Evolutionary conservation across 2,329 filamentous ascomycete species (phyloP).

Genomic region (Pseudovirgaria hyperparasitica): DNA sequence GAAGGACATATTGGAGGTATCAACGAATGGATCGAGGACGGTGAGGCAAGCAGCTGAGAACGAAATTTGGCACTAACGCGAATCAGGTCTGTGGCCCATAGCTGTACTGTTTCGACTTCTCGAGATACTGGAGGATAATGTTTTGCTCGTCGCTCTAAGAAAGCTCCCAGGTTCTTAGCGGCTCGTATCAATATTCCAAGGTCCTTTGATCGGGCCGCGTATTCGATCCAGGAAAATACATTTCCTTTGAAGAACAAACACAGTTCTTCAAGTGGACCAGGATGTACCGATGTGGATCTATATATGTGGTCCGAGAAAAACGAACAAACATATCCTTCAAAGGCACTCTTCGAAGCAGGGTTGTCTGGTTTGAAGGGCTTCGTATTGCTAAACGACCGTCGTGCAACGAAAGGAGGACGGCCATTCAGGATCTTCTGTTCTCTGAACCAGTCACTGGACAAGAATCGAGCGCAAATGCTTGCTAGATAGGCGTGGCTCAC

Average conservation of each 20-base stretch:
- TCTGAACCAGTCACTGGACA: slow-evolving; percentile 1
- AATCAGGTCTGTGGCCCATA: slow-evolving; percentile 4
- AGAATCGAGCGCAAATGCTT: background rate
- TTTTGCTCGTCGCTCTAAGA: background rate
- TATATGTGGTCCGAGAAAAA: slow-evolving; percentile 1
- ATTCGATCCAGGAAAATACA: slow-evolving; percentile 1
- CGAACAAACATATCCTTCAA: background rate
- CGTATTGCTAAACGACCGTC: too few species aligned
- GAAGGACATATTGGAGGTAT: slow-evolving; percentile 2
- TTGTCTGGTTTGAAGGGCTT: too few species aligned
- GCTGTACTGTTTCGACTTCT: background rate
- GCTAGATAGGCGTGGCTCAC: background rate
- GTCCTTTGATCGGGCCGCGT: background rate
- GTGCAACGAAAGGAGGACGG: too few species aligned
- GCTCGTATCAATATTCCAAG: background rate
- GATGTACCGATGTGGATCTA: background rate
- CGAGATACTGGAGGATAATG: background rate
- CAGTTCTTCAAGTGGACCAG: background rate
- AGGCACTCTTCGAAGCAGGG: background rate
- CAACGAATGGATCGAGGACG: slow-evolving; percentile 2
- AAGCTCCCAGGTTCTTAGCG: slow-evolving; percentile 2
- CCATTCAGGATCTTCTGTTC: background rate
- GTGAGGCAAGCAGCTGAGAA: background rate
- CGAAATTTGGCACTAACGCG: slow-evolving; percentile 3
- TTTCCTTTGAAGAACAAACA: background rate